Percentiles rank a stretch among this genome's conserved stretches.
Evolutionary conservation across 306 rosid genomes (phyloP).

Genomic region (Potentilla sterilis): DNA sequence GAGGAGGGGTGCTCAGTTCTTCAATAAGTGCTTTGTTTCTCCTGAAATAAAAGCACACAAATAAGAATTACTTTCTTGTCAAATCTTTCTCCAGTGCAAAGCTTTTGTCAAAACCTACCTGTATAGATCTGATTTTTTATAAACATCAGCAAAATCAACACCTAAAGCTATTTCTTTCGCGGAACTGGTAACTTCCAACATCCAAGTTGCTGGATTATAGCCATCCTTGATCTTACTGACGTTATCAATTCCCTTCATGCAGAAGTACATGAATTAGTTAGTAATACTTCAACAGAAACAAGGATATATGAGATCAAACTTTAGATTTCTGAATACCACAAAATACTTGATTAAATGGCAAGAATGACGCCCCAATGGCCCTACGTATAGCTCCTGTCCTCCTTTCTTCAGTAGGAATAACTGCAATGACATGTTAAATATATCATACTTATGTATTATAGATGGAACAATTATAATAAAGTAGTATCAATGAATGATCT

Average conservation of each 20-base stretch:
- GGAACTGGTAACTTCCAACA: slow-evolving; percentile 20
- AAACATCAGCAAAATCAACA: slow-evolving; percentile 18
- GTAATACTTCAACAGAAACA: neutral
- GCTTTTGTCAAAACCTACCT: slow-evolving; percentile 3
- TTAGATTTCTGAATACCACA: slow-evolving; percentile 6
- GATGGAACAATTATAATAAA: neutral
- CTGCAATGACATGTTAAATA: slow-evolving; percentile 15
- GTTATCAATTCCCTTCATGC: neutral
- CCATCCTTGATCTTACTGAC: slow-evolving; percentile 22
- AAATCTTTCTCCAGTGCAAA: neutral
- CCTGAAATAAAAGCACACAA: slow-evolving; percentile 35
- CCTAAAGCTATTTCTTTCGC: slow-evolving; percentile 15
- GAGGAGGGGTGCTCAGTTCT: slow-evolving; percentile 45
- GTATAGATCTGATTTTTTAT: slow-evolving; percentile 20
- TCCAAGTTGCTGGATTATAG: slow-evolving; percentile 26
- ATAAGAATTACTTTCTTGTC: neutral
- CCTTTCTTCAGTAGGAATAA: slow-evolving; percentile 22
- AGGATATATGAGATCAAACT: neutral
- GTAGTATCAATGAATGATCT: neutral
- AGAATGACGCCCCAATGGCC: slow-evolving; percentile 20
- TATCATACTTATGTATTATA: neutral
- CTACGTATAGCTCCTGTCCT: slow-evolving; percentile 18
- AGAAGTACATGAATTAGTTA: neutral
- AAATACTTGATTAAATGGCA: slow-evolving; percentile 23
- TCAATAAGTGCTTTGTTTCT: slow-evolving; percentile 42